Evolutionary conservation across 2,329 filamentous ascomycete genomes (phyloP).

Genomic region (Huntiella omanensis): DNA sequence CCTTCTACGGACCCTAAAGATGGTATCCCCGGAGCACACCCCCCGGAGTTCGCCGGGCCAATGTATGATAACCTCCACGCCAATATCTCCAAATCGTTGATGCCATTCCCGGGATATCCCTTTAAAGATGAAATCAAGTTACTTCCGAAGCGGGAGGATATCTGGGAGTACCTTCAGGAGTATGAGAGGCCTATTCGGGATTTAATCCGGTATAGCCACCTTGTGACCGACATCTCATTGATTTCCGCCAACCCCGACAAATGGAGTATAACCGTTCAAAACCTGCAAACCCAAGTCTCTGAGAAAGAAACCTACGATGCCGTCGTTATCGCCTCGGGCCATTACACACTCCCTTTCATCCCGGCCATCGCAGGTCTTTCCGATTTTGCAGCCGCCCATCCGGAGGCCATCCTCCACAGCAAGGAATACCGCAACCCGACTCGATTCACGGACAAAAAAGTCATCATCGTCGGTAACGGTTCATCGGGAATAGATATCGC

Average conservation of each 20-base stretch:
- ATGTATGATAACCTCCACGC: conserved; percentile 71
- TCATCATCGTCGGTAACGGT: conserved; percentile 67
- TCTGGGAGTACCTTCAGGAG: conserved; percentile 53
- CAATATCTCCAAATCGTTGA: conserved; percentile 67
- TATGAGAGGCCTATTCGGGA: conserved; percentile 52
- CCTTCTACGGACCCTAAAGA: conserved; percentile 44
- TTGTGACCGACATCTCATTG: conserved; percentile 41
- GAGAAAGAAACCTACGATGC: conserved; percentile 45
- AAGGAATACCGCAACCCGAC: conserved; percentile 58
- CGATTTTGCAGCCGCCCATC: conserved; percentile 39
- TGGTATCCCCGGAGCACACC: conserved; percentile 13
- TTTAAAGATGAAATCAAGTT: conserved; percentile 48
- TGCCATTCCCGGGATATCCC: conserved; percentile 55
- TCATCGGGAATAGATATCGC: conserved; percentile 75
- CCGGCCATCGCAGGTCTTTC: conserved; percentile 42
- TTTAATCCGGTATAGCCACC: conserved; percentile 50
- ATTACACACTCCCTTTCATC: conserved; percentile 51
- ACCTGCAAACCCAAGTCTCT: conserved; percentile 18
- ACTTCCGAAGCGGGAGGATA: conserved; percentile 53
- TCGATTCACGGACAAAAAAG: conserved; percentile 48
- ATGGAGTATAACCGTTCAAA: conserved; percentile 5
- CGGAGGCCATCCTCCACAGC: conserved; percentile 48
- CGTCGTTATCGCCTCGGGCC: conserved; percentile 55
- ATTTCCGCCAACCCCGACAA: conserved; percentile 11
- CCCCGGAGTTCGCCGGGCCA: conserved; percentile 56